Conservation (phyloP, 441 rosid species). For the Brassica balearica region DNA sequence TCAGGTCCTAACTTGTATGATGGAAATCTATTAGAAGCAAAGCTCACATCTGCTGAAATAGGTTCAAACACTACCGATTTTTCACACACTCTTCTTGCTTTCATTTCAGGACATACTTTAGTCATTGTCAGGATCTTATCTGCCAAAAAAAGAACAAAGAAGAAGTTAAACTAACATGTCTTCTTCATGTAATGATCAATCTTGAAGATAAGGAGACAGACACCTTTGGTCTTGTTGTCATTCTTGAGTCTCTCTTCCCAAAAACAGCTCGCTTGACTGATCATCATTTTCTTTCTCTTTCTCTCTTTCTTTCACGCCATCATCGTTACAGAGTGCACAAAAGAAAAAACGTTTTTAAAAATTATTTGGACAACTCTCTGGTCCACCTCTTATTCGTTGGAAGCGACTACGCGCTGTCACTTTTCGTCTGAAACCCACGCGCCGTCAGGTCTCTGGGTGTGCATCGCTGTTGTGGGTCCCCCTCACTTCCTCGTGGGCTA, state of each 20-base stretch:
- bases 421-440: conserved; percentile 11
- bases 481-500: neutral
- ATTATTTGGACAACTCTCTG: neutral
- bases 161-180: too few relatives aligned
- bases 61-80: conserved; percentile 40
- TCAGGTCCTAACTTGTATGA: conserved; percentile 85
- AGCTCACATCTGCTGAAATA: conserved; percentile 91
- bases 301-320: conserved; percentile 34
- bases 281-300: conserved; percentile 28
- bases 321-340: conserved; percentile 36
- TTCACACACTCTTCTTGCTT: conserved; percentile 51
- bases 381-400: neutral
- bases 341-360: conserved; percentile 11
- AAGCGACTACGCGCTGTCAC: too few relatives aligned
- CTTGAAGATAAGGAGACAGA: neutral
- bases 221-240: conserved; percentile 37
- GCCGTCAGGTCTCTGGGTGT: conserved; percentile 26
- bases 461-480: conserved; percentile 40
- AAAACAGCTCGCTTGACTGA: conserved; percentile 41
- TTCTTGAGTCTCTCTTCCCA: conserved; percentile 42
- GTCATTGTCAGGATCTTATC: conserved; percentile 60
- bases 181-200: too few relatives aligned
- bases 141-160: conserved; percentile 21
- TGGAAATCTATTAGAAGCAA: conserved; percentile 52
- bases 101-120: conserved; percentile 71